These are phyloP conservation scores for Malassezia cuniculi DNA, from an alignment of 1,284 basidiomycete genomes.

Conservation along the genomic window DNA sequence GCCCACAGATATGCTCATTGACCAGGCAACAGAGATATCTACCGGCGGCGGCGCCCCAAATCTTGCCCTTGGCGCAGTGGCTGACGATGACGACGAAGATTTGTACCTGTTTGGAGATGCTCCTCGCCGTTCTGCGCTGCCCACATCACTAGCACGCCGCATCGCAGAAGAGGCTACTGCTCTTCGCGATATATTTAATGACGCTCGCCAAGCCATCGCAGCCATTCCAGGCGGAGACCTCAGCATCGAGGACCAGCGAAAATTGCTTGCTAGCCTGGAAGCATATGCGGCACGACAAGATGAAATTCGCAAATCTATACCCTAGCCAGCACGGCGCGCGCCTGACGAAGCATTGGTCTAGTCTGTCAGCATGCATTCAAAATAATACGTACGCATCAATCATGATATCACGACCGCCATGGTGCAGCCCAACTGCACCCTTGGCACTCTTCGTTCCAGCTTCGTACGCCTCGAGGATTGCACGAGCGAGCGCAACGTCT, in stretches of 20 bases:
- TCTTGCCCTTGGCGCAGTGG: conserved; percentile 11
- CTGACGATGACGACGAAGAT: conserved; percentile 13
- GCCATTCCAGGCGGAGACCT: conserved; percentile 8
- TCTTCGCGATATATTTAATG: conserved; percentile 1
- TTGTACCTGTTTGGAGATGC: conserved; percentile 7
- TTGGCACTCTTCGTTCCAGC: conserved; percentile 45
- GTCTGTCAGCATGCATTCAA: neutral
- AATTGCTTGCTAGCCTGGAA: neutral
- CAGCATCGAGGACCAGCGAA: conserved; percentile 1
- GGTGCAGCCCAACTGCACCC: conserved; percentile 57
- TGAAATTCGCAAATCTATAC: no score
- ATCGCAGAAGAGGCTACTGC: conserved; percentile 8
- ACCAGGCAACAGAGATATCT: no score
- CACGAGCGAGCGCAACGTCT: conserved; percentile 68
- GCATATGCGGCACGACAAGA: conserved; percentile 5
- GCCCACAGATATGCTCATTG: no score
- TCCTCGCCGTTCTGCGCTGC: no score
- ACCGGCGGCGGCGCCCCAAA: neutral
- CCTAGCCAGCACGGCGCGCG: conserved; percentile 53
- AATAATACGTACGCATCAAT: conserved; percentile 57
- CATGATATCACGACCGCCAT: conserved; percentile 49
- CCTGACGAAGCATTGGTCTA: conserved; percentile 46
- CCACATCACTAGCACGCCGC: no score
- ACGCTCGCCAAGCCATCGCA: conserved; percentile 1
- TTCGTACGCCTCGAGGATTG: conserved; percentile 52